Evolutionary conservation across 371 early-diverging fungal species (phyloP), one percentile per base, ranked within the genome.

Genomic region (Chytridium lagenaria): DNA sequence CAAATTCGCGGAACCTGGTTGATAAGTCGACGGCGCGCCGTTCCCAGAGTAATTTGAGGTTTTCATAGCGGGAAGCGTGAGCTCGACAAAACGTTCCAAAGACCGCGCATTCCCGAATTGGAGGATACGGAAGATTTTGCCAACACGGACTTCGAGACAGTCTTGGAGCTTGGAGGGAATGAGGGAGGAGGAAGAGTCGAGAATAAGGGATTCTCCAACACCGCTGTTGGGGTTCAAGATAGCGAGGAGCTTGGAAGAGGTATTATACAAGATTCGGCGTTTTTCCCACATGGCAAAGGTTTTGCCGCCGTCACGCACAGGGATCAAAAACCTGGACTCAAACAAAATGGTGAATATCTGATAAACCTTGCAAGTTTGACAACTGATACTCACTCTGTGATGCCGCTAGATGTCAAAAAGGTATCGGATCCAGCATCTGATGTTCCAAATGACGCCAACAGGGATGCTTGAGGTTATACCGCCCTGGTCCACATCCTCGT

Each of bases 241-340:
- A 7, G 57, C 30, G 57, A 57, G 57, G 15, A 57, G 22, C 15
- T 26, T 7, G 23, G 57, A 15, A 10, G 15, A 7, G 26, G 57
- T 7, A 23, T 23, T 22, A 30, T 15, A 57, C 15, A 57, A 23
- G 26, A 57, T 30, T 26, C 26, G 7, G 5, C 57, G 57, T 15
- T 26, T 7, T 26, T 57, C 57, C 57, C 57, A 57, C 30, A 57
- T 5, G 26, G 57, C 57, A 57, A 57, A 57, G 22, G 57, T 30
- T 26, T 57, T 57, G 7, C 57, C 57, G 23, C 57, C 57, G 23
- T 57, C 57, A 5, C 26, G 7, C 5, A 57, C 57, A 26, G 57
- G 57, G 26, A 57, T 22, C 57, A 30, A 15, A 26, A 57, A 23
- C 44, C 44, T 44, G n/a, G n/a, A n/a, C n/a, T n/a, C n/a, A n/a